Conservation (phyloP, 192 early-diverging fungal species). For the Coemansia sp. region DNA sequence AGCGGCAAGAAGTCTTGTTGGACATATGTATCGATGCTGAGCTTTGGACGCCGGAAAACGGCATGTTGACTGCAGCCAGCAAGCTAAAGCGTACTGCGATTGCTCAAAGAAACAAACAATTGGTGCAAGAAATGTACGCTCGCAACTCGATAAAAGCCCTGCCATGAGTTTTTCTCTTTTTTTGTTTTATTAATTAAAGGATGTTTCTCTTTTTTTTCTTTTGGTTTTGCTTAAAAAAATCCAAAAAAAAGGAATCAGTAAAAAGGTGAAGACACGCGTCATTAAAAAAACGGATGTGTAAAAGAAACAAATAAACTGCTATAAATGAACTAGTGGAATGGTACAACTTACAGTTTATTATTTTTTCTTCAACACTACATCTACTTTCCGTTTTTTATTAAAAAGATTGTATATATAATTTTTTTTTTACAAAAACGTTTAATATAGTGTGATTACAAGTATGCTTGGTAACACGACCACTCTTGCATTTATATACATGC, state of each 20-base stretch:
- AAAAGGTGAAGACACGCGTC: too few relatives aligned
- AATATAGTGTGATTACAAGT: too few relatives aligned
- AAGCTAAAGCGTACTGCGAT: conserved; percentile 87
- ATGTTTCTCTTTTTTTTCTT: neutral
- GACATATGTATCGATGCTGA: conserved; percentile 67
- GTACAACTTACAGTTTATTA: too few relatives aligned
- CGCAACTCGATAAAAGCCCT: neutral
- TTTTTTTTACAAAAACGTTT: too few relatives aligned
- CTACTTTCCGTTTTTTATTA: conserved; percentile 3
- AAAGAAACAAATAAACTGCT: too few relatives aligned
- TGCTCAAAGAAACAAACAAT: conserved; percentile 59
- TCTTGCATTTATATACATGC: neutral
- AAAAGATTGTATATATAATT: too few relatives aligned
- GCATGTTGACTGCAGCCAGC: conserved; percentile 89
- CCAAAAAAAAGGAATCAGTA: too few relatives aligned
- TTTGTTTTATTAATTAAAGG: neutral
- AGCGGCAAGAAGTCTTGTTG: conserved; percentile 70
- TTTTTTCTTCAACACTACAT: too few relatives aligned
- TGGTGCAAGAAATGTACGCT: conserved; percentile 19
- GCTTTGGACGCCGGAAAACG: conserved; percentile 91
- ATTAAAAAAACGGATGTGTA: too few relatives aligned
- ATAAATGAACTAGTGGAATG: too few relatives aligned
- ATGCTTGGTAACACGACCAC: neutral
- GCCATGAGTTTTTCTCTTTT: too few relatives aligned
- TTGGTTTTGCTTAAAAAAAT: too few relatives aligned